phyloP scores from a whole-genome alignment of 371 early-diverging fungal genomes.

The Apophysomyces ossiformis region DNA sequence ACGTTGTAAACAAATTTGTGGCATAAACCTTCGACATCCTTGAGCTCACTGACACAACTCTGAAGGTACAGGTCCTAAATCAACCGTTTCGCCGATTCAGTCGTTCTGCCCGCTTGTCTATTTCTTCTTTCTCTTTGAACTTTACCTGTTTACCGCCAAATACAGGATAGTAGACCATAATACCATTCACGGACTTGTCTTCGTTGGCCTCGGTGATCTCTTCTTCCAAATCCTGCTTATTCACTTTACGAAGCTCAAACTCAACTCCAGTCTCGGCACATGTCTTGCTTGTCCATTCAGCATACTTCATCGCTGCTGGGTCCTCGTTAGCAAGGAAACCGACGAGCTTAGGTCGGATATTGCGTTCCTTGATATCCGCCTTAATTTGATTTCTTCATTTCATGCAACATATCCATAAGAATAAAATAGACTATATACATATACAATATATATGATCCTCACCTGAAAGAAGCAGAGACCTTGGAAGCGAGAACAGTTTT shows the following conservation, averaged over 20 bases:
- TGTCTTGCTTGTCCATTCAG: slow-evolving; percentile 91
- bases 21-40: slow-evolving; percentile 97
- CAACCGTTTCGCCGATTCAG: neutral
- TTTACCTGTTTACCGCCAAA: slow-evolving; percentile 85
- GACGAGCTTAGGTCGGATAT: slow-evolving; percentile 83
- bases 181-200: slow-evolving; percentile 84
- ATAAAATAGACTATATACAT: neutral
- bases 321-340: slow-evolving; percentile 96
- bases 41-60: slow-evolving; percentile 82
- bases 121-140: slow-evolving; percentile 8
- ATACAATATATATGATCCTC: slow-evolving; percentile 9
- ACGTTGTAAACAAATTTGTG: slow-evolving; percentile 93
- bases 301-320: slow-evolving; percentile 87
- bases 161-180: slow-evolving; percentile 96
- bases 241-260: slow-evolving; percentile 88
- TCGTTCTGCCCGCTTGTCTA: neutral
- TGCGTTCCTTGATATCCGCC: slow-evolving; percentile 69
- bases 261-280: slow-evolving; percentile 89
- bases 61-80: slow-evolving; percentile 89
- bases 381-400: slow-evolving; percentile 81
- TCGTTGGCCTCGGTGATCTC: slow-evolving; percentile 87
- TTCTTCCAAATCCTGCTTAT: slow-evolving; percentile 84
- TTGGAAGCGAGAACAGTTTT: slow-evolving; percentile 67
- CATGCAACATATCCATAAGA: neutral
- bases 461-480: slow-evolving; percentile 69